Base-by-base conservation (phyloP, 1,139 yeast species). In the Kluyveromyces sp. region DNA sequence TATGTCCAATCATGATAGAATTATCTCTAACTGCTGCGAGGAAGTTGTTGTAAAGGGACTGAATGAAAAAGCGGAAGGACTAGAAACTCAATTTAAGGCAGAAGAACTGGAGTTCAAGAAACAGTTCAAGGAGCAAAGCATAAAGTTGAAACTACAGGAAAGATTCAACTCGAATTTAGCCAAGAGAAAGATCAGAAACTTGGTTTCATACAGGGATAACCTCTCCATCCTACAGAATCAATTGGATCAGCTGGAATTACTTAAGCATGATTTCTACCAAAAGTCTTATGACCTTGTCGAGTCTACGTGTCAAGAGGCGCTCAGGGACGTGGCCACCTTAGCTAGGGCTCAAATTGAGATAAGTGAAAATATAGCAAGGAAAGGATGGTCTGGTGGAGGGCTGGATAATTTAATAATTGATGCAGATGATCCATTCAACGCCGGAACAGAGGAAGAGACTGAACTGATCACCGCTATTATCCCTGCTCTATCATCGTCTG, bases 311-410 rank as follows among this genome's bases (percentile, higher is more conserved):
- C 68, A 69, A 17, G 67, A 71, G 30, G 67, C 84, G 8, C 65
- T 84, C 36, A 61, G 66, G 9, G 70, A 72, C 46, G 73, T 86
- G 1, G 84, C 88, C 0, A 73, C 83, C 0, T 69, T 83, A 7
- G 78, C 85, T 2, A 67, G 87, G 42, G 92, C 94, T 1, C 92
- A 86, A 56, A 77, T 87, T 29, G 94, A 85, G 55, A 77, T 86
- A 4, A 80, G 78, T 53, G 95, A 84, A 56, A 82, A 84, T 17
- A 77, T 87, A 30, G 94, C 95, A 0, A 72, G 80, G 46, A 86
- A 86, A 59, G 94, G 94, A 7, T 82, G 89, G 87, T 73, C 83
- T 9, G 95, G 94, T 8, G 92, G 92, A 17, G 95, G 94, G 0
- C 64, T 85, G 33, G 94, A 86, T 57, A 80, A 75, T 25, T 65